Base-by-base conservation (phyloP, 2,329 filamentous ascomycete genomes). In the Cyanodermella asteris region DNA sequence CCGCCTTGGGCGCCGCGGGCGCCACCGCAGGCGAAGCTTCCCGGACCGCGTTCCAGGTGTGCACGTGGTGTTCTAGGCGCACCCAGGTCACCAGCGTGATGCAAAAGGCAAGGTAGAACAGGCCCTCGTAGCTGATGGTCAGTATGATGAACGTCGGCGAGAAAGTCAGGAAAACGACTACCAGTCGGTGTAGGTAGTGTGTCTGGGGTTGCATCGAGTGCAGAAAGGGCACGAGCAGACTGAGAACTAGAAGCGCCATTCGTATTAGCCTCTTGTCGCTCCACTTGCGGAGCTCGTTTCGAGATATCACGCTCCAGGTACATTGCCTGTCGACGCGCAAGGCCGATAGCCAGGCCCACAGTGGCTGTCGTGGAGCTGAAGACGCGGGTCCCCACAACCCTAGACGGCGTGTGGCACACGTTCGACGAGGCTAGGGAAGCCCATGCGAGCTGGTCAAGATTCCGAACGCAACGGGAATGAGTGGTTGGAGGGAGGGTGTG, bases 41-140 rank as follows among this genome's bases (percentile, higher is more conserved):
- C 33, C 37, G 39, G 27, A 24, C 28, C 21, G 37, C 38, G 32
- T 43, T 50, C 38, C 47, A 58, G 11, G 49, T 43, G 40, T 73
- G 69, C 24, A 84, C 64, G 28, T 66, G 68, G 43, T 90, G 75
- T 46, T 97, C 87, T 2, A 97, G 60, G n/a, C 72, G 69, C 17
- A 93, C 77, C 87, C 87, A 97, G 28, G 72, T 70, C 25, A 91
- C 59, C 5, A 97, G 54, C 13, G 72, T 76, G 27, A 74, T 55
- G 41, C 72, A 81, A 49, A 93, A 97, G 7, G 73, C 69, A 31
- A 93, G 67, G 49, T 94, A 97, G 47, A 97, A 97, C 3, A 97
- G 60, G 0, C 84, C 84, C 48, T 97, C 87, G 51, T 91, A 97
- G 1, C 84, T 93, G 38, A 94, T 93, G 6, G 82, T 91, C 25